Base-by-base conservation (phyloP, 2,329 filamentous ascomycete genomes). In the Aspergillus fructus region DNA sequence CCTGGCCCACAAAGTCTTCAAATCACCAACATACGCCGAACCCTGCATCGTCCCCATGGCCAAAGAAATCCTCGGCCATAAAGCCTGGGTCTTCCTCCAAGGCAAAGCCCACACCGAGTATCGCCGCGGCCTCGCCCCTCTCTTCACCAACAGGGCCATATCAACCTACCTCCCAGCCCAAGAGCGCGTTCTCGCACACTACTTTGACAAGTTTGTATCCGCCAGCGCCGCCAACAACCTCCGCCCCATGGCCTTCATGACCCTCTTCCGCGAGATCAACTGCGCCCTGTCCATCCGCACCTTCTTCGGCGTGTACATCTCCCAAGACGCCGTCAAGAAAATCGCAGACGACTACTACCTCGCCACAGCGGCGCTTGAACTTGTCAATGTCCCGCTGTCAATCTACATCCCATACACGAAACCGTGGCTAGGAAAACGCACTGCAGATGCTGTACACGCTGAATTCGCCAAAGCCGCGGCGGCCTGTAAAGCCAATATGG, bases 31-130 rank as follows among this genome's bases (percentile, higher is more conserved):
- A 45, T 96, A 86, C 70, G 89, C 92, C 68, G 94, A 96, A 78
- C 92, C 92, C 46, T 96, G 91, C 68, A 89, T 96, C 62, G 92
- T 96, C 59, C 91, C 96, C 70, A 85, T 88, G 58, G 92, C 92
- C 23, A 86, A 89, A 75, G 96, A 96, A 77, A 88, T 96, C 40
- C 84, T 96, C 45, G 89, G 92, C 54, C 83, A 85, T 55, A 89
- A 89, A 66, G 93, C 94, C 79, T 96, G 90, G 90, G 92, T 96
- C 8, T 96, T 96, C 76, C 82, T 96, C 50, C 91, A 96, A 67
- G 92, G 92, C 65, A 93, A 90, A 77, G 84, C 85, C 39, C 92
- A 96, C 66, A 88, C 93, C 64, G 92, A 96, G 71, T 96, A 93
- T 78, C 90, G 92, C 71, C 93, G 94, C 79, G 92, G 92, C 30